Percentiles rank a stretch among this genome's conserved stretches.
Evolutionary conservation across 2,329 filamentous ascomycete species (phyloP).

Genomic region (Claviceps pusilla): DNA sequence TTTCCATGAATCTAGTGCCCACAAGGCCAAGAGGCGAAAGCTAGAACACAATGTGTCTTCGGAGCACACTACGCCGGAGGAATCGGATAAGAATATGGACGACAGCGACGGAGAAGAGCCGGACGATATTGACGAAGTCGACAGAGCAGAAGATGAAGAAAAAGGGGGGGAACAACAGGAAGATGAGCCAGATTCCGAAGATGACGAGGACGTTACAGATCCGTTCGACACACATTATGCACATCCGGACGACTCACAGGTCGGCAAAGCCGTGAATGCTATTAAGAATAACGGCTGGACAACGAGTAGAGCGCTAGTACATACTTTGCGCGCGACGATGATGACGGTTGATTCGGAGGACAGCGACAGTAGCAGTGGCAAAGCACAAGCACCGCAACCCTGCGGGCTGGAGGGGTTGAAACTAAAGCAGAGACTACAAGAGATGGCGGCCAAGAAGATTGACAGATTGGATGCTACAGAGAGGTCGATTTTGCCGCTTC

Average conservation of each 20-base stretch:
- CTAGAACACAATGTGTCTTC: conserved; percentile 24
- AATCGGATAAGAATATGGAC: conserved; percentile 7
- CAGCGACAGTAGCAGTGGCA: conserved; percentile 2
- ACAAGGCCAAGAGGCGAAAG: conserved; percentile 42
- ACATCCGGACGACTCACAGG: conserved; percentile 44
- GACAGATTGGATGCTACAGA: conserved; percentile 46
- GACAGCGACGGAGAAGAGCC: conserved; percentile 25
- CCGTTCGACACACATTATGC: conserved; percentile 74
- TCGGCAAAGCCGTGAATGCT: conserved; percentile 38
- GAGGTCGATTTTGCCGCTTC: conserved; percentile 49
- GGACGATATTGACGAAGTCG: conserved; percentile 12
- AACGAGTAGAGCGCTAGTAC: conserved; percentile 29
- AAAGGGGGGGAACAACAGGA: conserved; percentile 8
- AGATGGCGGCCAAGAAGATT: conserved; percentile 37
- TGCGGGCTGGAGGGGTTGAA: conserved; percentile 49
- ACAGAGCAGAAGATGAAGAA: conserved; percentile 11
- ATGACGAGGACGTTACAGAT: conserved; percentile 42
- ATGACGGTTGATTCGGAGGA: conserved; percentile 28
- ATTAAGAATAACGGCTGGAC: conserved; percentile 37
- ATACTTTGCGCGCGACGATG: conserved; percentile 32
- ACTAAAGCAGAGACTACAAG: conserved; percentile 44
- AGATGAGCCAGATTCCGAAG: conserved; percentile 26
- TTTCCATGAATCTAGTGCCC: conserved; percentile 30
- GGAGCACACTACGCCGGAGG: conserved; percentile 9
- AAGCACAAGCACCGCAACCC: conserved; percentile 16